phyloP scores from a whole-genome alignment of 2,329 filamentous ascomycete species.

The Aureobasidium melanogenum region DNA sequence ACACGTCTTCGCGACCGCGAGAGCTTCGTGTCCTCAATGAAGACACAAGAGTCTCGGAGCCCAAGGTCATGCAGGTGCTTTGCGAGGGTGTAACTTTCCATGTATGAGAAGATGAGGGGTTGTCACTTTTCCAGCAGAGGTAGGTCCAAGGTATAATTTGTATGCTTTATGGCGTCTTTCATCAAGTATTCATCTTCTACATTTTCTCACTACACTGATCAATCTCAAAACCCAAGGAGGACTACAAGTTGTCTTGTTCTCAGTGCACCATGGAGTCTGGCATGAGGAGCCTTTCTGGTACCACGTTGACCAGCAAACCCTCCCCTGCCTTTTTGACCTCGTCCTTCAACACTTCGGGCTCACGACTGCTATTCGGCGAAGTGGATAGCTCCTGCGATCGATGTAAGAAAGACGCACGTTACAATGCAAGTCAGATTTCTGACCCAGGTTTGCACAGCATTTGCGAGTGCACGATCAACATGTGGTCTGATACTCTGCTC shows the following conservation, averaged over 20 bases:
- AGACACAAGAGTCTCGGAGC: not conserved
- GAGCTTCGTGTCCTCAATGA: conserved; percentile 22
- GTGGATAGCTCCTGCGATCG: conserved; percentile 36
- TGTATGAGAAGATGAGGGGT: conserved; percentile 4
- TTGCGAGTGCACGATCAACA: conserved; percentile 37
- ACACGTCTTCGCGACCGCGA: conserved; percentile 17
- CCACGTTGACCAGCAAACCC: conserved; percentile 24
- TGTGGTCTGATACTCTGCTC: conserved; percentile 42
- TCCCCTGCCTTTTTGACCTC: conserved; percentile 25
- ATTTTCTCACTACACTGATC: not conserved
- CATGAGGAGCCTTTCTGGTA: not conserved
- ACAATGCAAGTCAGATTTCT: not conserved
- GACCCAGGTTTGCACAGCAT: conserved; percentile 25
- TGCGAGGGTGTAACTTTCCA: not conserved
- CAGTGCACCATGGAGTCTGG: not conserved
- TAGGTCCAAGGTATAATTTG: not conserved
- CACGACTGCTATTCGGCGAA: conserved; percentile 39
- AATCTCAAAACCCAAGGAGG: not conserved
- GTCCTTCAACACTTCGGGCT: conserved; percentile 27
- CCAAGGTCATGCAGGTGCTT: not conserved
- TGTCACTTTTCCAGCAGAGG: conserved; percentile 15
- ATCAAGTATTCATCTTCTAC: not conserved
- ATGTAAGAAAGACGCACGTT: conserved; percentile 24
- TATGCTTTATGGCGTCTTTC: not conserved
- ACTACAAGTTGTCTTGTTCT: not conserved